Conservation (phyloP, 2,329 filamentous ascomycete species). For the Ophiocordyceps camponoti-floridani region DNA sequence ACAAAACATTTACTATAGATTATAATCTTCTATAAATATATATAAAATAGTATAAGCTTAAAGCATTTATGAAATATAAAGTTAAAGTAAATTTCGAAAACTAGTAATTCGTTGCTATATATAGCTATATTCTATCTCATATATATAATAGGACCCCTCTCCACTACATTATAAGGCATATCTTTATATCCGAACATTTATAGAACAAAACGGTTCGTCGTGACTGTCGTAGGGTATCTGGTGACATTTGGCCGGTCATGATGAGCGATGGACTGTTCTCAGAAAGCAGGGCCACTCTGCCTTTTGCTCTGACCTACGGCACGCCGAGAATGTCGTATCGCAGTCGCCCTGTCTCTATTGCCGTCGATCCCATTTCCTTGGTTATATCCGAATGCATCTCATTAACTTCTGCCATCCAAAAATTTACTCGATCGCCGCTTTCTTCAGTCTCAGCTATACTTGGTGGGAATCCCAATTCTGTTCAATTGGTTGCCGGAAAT, state of each 20-base stretch:
- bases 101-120: too few species aligned
- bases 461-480: conserved; percentile 49
- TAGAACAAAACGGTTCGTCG: too few species aligned
- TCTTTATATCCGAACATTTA: too few species aligned
- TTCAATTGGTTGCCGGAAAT: conserved; percentile 32
- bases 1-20: too few species aligned
- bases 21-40: too few species aligned
- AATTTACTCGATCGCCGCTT: conserved; percentile 88
- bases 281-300: not conserved
- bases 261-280: not conserved
- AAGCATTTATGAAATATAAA: too few species aligned
- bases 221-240: too few species aligned
- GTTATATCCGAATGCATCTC: conserved; percentile 98
- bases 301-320: conserved; percentile 5
- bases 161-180: too few species aligned
- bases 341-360: conserved; percentile 52
- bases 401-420: conserved; percentile 94
- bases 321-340: conserved; percentile 37
- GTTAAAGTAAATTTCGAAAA: too few species aligned
- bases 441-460: conserved; percentile 93
- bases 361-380: conserved; percentile 77
- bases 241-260: not conserved
- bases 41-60: too few species aligned
- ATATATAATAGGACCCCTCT: too few species aligned
- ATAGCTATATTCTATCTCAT: too few species aligned